Evolutionary conservation across 2,329 filamentous ascomycete species (phyloP), one percentile per base, ranked within the genome.

Genomic region (Penicillium sclerotiorum): DNA sequence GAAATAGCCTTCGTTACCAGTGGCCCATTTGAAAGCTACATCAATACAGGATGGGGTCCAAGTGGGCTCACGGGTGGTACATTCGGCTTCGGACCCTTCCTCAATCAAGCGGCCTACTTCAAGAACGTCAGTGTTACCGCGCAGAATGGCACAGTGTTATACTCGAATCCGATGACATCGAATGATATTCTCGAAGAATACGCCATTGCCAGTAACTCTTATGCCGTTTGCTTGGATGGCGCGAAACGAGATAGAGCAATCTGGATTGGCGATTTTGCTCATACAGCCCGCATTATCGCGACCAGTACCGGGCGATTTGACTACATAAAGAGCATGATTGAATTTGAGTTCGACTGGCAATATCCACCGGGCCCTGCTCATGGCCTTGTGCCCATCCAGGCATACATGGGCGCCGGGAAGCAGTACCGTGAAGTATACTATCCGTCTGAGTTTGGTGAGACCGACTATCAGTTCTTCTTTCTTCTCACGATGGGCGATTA

Each of bases 181-280:
- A 23, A 13, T 8, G 30, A 37, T 20, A 27, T 42, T 17, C 50
- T 48, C 4, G 45, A 52, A 28, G 46, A 53, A 18, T 45, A 46
- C n/a, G 50, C 32, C 3, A 22, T 49, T 18, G 39, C 23, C 17
- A 49, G 32, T 25, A 52, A 50, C 25, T 32, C 41, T 6, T 46
- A 47, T 28, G 35, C 50, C 1, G 43, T 46, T 57, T 70, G 49
- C 33, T 59, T 69, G n/a, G 69, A 71, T 58, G 67, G 68, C 17
- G 67, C 64, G 17, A 69, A 71, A 41, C 58, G 69, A 6, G 68
- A 71, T 50, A 57, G 67, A 5, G 61, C 64, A 7, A 77, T 84
- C 2, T 85, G 80, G 80, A 76, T 81, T 20, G 82, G 82, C 2
- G 82, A 85, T 60, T 80, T 84, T 70, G 23, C 32, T 4, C 51